A percentile compares a stretch with the other conserved stretches of the same genome.
Evolutionary conservation across 805 yeast genomes (phyloP).

Genomic region (Komagataella pseudopastoris): DNA sequence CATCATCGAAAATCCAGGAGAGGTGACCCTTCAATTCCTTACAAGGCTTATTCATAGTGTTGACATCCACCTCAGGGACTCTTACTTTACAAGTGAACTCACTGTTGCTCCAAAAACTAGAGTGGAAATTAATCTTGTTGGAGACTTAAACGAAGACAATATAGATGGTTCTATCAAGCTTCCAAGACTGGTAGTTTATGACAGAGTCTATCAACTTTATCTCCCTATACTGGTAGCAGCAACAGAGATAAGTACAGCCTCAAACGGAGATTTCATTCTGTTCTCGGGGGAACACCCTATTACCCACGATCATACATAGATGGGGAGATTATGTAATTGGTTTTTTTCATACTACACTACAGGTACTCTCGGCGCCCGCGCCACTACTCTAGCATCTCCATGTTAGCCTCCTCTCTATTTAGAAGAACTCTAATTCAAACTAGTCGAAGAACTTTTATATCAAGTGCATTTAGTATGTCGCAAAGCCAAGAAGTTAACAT

Average conservation of each 20-base stretch:
- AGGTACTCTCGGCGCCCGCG: background rate
- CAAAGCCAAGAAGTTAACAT: background rate
- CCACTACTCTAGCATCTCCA: background rate
- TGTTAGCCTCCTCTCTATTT: background rate
- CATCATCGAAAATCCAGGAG: slow-evolving; percentile 63
- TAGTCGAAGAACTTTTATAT: background rate
- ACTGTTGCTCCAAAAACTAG: slow-evolving; percentile 54
- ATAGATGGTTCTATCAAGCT: slow-evolving; percentile 19
- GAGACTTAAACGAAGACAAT: background rate
- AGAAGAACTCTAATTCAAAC: background rate
- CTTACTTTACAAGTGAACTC: slow-evolving; percentile 15
- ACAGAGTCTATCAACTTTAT: slow-evolving; percentile 51
- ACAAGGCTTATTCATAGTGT: slow-evolving; percentile 12
- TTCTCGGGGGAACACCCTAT: background rate
- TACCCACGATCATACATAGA: too few species aligned
- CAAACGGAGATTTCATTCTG: slow-evolving; percentile 10
- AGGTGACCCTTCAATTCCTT: slow-evolving; percentile 47
- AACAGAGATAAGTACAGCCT: slow-evolving; percentile 13
- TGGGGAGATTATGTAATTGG: background rate
- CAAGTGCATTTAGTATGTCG: background rate
- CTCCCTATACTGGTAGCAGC: slow-evolving; percentile 36
- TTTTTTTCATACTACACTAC: too few species aligned
- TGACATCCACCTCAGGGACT: slow-evolving; percentile 1
- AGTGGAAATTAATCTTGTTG: slow-evolving; percentile 24
- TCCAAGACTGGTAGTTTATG: slow-evolving; percentile 56